Evolutionary conservation across 108 stramenopile species (phyloP).

Genomic region (Skeletonema menzelii): DNA sequence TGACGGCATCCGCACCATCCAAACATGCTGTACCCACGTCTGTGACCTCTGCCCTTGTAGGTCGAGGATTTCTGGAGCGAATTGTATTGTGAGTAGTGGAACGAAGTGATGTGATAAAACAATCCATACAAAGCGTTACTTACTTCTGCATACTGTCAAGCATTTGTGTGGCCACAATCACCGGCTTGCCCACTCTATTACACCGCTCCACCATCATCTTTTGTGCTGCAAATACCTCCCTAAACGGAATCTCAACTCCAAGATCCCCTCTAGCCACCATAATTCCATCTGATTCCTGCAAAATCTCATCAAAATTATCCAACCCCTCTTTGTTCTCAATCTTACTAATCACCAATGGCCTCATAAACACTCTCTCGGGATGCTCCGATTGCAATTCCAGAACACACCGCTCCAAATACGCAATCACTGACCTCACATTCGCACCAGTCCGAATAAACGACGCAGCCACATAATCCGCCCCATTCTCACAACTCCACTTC

Average conservation of each 20-base stretch:
- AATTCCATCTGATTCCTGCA: conserved; percentile 74
- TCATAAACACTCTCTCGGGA: conserved; percentile 29
- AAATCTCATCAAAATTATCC: conserved; percentile 66
- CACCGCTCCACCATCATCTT: conserved; percentile 94
- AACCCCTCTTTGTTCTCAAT: conserved; percentile 92
- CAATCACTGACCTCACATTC: conserved; percentile 76
- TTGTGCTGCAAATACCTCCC: conserved; percentile 95
- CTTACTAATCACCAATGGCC: conserved; percentile 84
- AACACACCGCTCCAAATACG: conserved; percentile 70
- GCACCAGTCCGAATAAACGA: conserved; percentile 84
- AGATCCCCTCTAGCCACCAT: conserved; percentile 90
- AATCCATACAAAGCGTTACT: too few species aligned
- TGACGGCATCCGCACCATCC: conserved; percentile 89
- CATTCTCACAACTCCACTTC: conserved; percentile 66
- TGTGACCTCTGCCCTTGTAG: conserved; percentile 82
- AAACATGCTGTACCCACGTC: conserved; percentile 87
- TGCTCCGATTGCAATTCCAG: conserved; percentile 40
- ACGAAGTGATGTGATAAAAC: too few species aligned
- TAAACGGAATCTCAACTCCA: conserved; percentile 93
- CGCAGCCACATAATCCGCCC: conserved; percentile 88
- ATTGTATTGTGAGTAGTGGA: too few species aligned
- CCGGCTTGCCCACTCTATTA: conserved; percentile 84
- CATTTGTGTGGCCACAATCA: conserved; percentile 89
- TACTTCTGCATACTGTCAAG: conserved; percentile 40
- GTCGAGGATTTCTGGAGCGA: too few species aligned